Evolutionary conservation across 108 stramenopile species (phyloP).

Genomic region (Thalassiosira profunda): DNA sequence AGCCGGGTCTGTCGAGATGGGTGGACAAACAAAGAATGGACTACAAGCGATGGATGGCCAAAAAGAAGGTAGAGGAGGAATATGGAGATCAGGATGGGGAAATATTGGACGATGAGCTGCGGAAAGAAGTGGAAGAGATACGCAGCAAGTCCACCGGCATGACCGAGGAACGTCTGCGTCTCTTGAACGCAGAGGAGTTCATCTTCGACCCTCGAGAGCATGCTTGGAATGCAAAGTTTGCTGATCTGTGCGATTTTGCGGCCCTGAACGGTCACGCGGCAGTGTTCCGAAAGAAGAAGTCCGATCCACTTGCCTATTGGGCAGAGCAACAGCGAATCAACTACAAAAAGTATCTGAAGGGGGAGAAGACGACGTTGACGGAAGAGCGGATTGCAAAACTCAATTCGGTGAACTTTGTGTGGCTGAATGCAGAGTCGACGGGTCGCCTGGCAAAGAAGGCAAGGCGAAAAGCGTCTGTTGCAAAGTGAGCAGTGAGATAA

Average conservation of each 20-base stretch:
- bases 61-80: constrained; percentile 19
- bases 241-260: constrained; percentile 36
- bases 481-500: background rate
- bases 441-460: background rate
- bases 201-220: constrained; percentile 41
- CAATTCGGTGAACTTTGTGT: constrained; percentile 68
- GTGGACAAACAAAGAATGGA: constrained; percentile 57
- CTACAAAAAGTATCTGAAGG: constrained; percentile 55
- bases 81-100: background rate
- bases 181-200: constrained; percentile 41
- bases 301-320: constrained; percentile 72
- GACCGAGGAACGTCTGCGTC: constrained; percentile 45
- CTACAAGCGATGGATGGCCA: constrained; percentile 36
- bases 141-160: constrained; percentile 30
- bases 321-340: constrained; percentile 67
- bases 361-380: constrained; percentile 72
- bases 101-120: constrained; percentile 7
- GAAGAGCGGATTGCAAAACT: constrained; percentile 73
- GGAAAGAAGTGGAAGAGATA: constrained; percentile 13
- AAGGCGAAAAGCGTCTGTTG: background rate
- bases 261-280: constrained; percentile 36
- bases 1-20: constrained; percentile 59
- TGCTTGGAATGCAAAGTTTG: constrained; percentile 35
- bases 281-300: constrained; percentile 8
- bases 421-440: constrained; percentile 30